Base-by-base conservation (phyloP, 805 yeast species). In the Torulaspora franciscae region DNA sequence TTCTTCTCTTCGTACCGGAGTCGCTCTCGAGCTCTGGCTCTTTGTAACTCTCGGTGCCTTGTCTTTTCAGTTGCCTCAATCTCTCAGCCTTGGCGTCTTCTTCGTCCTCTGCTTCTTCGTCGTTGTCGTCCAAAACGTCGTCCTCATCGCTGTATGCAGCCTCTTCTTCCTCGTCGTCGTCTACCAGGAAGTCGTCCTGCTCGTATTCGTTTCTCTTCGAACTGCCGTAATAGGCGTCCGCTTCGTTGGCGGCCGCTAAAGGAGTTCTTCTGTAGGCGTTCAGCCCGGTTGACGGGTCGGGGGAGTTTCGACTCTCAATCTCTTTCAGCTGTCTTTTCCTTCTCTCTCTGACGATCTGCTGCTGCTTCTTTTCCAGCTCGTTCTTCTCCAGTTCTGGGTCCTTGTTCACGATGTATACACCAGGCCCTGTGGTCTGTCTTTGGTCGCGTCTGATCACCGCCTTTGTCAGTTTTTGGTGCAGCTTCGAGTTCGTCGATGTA, bases 401-500 rank as follows among this genome's bases (percentile, higher is more conserved):
- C 44, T 74, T 72, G 37, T 65, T 66, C 9, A 70, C 64, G 24
- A 69, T 66, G 40, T 65, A 67, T 8, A 68, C 62, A 47, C 70
- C 72, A 5, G 72, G 72, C 11, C 69, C 70, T 11, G 57, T 55
- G 40, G 61, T 66, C 11, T 56, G 53, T 24, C 60, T 62, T 44
- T 63, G 59, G 33, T 67, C 62, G 51, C 66, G 67, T 25, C 70
- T 64, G 24, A 63, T 62, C 6, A 84, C 79, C 2, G 88, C 86
- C 49, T 76, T 76, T 2, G 96, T 87, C 52, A 93, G 74, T 59
- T 81, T 79, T 55, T 78, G 75, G 64, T 91, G 98, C 3, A 95
- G 83, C 42, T 77, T 76, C 1, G 97, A 87, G 36, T 77, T 75
- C n/a, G 95, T 87, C 0, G 97, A 88, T 0, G 96, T 81, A 13